Conservation (phyloP, 164 flowering plant species). For the Chimonanthus praecox region DNA sequence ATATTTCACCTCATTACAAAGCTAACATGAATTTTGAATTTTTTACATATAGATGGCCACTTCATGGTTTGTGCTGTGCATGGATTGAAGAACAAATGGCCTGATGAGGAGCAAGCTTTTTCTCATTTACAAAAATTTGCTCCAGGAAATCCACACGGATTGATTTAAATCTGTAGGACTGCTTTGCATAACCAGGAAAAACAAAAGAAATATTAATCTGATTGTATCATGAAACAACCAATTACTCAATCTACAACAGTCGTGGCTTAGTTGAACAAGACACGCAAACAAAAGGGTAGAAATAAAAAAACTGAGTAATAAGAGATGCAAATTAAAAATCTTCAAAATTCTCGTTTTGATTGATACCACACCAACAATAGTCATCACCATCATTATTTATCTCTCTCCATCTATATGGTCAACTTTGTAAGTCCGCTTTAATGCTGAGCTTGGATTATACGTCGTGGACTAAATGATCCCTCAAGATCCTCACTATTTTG, state of each 20-base stretch:
- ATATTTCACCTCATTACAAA: not conserved
- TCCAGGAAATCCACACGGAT: conserved; percentile 74
- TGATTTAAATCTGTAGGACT: conserved; percentile 67
- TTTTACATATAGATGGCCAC: not conserved
- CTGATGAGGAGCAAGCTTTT: conserved; percentile 36
- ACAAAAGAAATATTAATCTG: not conserved
- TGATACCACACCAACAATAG: too few species aligned
- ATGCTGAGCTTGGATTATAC: too few species aligned
- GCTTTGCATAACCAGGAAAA: conserved; percentile 12
- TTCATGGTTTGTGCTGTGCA: conserved; percentile 69
- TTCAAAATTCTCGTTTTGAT: too few species aligned
- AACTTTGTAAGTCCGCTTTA: too few species aligned
- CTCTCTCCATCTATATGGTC: too few species aligned
- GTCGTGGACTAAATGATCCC: too few species aligned
- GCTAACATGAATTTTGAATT: not conserved
- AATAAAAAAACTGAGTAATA: too few species aligned
- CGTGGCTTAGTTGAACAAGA: too few species aligned
- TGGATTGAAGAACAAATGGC: conserved; percentile 43
- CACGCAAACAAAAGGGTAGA: not conserved
- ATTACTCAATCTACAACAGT: not conserved
- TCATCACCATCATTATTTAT: too few species aligned
- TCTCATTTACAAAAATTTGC: conserved; percentile 77
- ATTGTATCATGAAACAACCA: not conserved
- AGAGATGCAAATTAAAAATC: too few species aligned
- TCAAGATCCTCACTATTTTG: too few species aligned